Percentiles rank a stretch among this genome's conserved stretches.
phyloP scores from a whole-genome alignment of 805 yeast species.

The Lachancea quebecensis region DNA sequence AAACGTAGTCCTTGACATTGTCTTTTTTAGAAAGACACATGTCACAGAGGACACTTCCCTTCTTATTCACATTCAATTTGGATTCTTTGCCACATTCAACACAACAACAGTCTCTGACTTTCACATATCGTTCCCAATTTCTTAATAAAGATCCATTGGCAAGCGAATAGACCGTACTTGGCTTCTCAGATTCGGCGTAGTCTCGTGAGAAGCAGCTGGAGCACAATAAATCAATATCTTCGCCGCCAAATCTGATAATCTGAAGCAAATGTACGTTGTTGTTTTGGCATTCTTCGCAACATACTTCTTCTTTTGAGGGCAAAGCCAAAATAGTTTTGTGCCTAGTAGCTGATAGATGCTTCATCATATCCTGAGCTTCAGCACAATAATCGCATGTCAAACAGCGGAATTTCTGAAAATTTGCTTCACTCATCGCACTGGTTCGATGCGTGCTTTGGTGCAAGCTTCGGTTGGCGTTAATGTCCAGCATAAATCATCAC shows the following conservation, averaged over 20 bases:
- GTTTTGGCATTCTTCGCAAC: slow-evolving; percentile 52
- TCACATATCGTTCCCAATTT: slow-evolving; percentile 41
- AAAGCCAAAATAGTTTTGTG: slow-evolving; percentile 41
- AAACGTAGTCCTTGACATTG: slow-evolving; percentile 26
- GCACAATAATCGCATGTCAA: slow-evolving; percentile 37
- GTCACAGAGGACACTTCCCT: slow-evolving; percentile 35
- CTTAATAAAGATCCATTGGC: slow-evolving; percentile 50
- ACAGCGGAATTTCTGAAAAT: slow-evolving; percentile 33
- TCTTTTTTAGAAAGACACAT: slow-evolving; percentile 34
- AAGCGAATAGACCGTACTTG: slow-evolving; percentile 44
- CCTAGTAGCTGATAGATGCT: slow-evolving; percentile 46
- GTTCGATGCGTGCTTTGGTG: background rate
- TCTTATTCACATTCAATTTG: slow-evolving; percentile 33
- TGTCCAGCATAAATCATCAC: background rate
- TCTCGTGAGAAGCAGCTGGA: slow-evolving; percentile 38
- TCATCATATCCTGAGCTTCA: slow-evolving; percentile 38
- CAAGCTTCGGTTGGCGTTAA: no score
- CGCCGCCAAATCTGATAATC: slow-evolving; percentile 47
- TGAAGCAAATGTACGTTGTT: slow-evolving; percentile 46
- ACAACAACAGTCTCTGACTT: slow-evolving; percentile 47
- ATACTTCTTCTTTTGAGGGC: slow-evolving; percentile 36
- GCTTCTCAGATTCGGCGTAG: slow-evolving; percentile 30
- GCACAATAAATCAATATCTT: slow-evolving; percentile 48
- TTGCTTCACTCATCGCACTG: background rate
- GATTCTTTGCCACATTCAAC: slow-evolving; percentile 37